A percentile compares a stretch with the other conserved stretches of the same genome.
These are phyloP conservation scores for Amphirosellinia nigrospora DNA, from an alignment of 495 filamentous ascomycete genomes.

Conservation along the genomic window DNA sequence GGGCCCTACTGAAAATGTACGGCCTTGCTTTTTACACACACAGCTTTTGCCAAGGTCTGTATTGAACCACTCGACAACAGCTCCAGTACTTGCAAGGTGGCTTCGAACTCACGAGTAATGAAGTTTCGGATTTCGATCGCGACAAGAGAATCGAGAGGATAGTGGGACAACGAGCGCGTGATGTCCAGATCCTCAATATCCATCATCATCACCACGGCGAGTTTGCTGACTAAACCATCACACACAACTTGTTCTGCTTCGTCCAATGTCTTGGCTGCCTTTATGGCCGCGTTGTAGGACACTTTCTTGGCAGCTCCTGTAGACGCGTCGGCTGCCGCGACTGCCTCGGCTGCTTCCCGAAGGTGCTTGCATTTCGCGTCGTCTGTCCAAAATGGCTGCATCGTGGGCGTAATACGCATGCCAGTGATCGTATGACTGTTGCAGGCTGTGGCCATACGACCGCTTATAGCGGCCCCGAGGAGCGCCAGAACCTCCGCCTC, in stretches of 20 bases:
- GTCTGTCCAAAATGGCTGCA: conserved; percentile 56
- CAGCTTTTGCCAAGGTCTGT: conserved; percentile 53
- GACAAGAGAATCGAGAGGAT: conserved; percentile 60
- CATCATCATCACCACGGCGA: conserved; percentile 57
- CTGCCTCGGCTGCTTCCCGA: conserved; percentile 53
- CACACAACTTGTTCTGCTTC: conserved; percentile 56
- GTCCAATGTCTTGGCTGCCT: conserved; percentile 45
- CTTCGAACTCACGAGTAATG: conserved; percentile 56
- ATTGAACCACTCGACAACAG: conserved; percentile 56
- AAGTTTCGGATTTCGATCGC: conserved; percentile 61
- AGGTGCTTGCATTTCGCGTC: conserved; percentile 61
- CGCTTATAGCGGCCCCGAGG: conserved; percentile 54
- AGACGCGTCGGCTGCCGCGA: conserved; percentile 44
- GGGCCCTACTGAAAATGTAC: conserved; percentile 38
- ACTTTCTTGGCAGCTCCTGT: conserved; percentile 35
- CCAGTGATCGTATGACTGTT: conserved; percentile 59
- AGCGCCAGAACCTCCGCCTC: conserved; percentile 58
- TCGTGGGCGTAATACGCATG: conserved; percentile 53
- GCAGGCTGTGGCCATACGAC: conserved; percentile 44
- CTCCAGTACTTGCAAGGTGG: conserved; percentile 61
- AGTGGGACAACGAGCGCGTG: conserved; percentile 53
- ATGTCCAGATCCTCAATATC: conserved; percentile 59
- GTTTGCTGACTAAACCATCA: conserved; percentile 53
- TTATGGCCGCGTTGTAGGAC: conserved; percentile 51
- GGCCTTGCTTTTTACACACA: conserved; percentile 58